These are phyloP conservation scores for Withania somnifera DNA, from an alignment of 305 asterid genomes.

Conservation along the genomic window DNA sequence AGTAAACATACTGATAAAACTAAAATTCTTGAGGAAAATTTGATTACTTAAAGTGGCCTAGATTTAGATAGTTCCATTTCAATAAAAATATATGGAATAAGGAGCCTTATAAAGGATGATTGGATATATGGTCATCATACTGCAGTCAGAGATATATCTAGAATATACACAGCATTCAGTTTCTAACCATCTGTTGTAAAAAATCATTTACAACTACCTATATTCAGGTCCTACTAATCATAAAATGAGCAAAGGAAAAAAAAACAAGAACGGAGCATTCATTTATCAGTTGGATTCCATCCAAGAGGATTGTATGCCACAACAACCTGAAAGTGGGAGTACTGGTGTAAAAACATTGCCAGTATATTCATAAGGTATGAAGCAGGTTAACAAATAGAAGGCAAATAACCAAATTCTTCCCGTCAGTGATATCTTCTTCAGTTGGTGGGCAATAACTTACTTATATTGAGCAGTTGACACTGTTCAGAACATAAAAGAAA, in stretches of 20 bases:
- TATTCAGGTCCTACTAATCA: neutral
- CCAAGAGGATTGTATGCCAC: conserved; percentile 72
- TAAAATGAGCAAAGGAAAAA: neutral
- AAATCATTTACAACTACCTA: neutral
- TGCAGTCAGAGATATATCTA: neutral
- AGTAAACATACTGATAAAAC: neutral
- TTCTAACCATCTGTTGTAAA: neutral
- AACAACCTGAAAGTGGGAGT: conserved; percentile 39
- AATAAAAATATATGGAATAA: too few relatives aligned
- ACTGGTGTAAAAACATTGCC: neutral
- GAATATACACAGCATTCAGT: neutral
- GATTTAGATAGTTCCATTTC: neutral
- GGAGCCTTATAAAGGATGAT: too few relatives aligned
- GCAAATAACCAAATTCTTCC: conserved; percentile 53
- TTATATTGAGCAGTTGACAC: conserved; percentile 72
- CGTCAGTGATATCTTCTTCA: conserved; percentile 46
- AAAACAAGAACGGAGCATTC: neutral
- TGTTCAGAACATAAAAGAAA: conserved; percentile 18
- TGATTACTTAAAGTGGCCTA: neutral
- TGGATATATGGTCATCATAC: too few relatives aligned
- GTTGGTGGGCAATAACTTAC: conserved; percentile 79
- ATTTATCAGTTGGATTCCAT: conserved; percentile 61
- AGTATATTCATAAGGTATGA: neutral
- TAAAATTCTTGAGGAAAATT: neutral
- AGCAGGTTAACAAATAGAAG: conserved; percentile 5